Base-by-base conservation (phyloP, 192 early-diverging fungal species). In the Gryganskiella cystojenkinii region DNA sequence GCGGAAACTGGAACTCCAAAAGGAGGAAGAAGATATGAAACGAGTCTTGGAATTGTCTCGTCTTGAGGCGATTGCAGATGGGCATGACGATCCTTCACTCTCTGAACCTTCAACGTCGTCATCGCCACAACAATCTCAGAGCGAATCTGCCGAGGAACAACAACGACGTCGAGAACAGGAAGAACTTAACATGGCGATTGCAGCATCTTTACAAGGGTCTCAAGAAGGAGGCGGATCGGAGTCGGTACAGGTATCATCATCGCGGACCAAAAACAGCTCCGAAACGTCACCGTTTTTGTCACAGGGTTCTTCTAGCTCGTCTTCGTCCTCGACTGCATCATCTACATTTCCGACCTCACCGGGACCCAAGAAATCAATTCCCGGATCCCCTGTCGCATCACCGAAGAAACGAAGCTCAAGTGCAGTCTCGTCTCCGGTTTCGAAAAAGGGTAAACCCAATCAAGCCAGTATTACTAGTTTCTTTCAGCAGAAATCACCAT, bases 1-100 rank as follows among this genome's bases (percentile, higher is more conserved):
- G 47, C 28, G 72, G 44, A 56, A 58, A 27, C 53, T 44, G 13
- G 59, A 80, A 20, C 59, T 31, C 19, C 61, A 64, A 27, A 34
- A 55, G n/a, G 71, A 81, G 35, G 80, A 74, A 10, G 80, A 81
- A 31, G 71, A 81, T 15, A 81, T 81, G 70, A 52, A 65, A 10
- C 60, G 40, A 30, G 67, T 68, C 11, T 46, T 81, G 31, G 80
- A 73, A 44, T n/a, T 75, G n/a, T 78, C 74, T 5, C 20, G 45
- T 5, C 28, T 76, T 1, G 31, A 76, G 27, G 72, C 72, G 11
- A 76, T 78, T 46, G 61, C 66, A 2, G 61, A 78, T 35, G 67
- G 74, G 2, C 66, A 64, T 46, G 67, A 69, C 3, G 66, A 64
- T 34, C 37, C 1, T 20, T 35, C 34, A 8, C 4, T 30, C 5